Evolutionary conservation across 129 eudicot species (phyloP), one percentile per base, ranked within the genome.

Genomic region (Lactuca saligna): DNA sequence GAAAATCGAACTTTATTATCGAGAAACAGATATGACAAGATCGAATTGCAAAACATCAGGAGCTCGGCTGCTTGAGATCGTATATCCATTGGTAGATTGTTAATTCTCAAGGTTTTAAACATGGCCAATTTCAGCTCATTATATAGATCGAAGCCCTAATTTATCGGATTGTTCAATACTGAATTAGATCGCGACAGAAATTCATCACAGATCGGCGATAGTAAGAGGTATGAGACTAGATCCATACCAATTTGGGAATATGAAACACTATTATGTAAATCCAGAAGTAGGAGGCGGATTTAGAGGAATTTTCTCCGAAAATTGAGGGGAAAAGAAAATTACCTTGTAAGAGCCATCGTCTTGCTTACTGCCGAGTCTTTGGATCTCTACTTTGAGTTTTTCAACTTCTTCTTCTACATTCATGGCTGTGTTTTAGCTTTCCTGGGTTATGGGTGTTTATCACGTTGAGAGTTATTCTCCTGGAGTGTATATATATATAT

Each of bases 361-460:
- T 76, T 76, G 80, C 57, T 76, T 76, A 39, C 41, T 68, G 37
- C 80, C 80, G 44, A 76, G 80, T 51, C 80, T 74, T 60, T 76
- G 80, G 64, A 76, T 76, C 75, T 76, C 80, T 34, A 69, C 75
- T 56, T 68, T 76, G 58, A 76, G 80, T 69, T 76, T 76, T 69
- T 76, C 80, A 69, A 76, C 70, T 32, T 76, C 80, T 68, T 76
- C 80, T 61, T 76, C 80, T 11, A 76, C 80, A 54, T 76, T 76
- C 80, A 76, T 76, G 51, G 51, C 51, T 46, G 51, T 46, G 51
- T 8, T 46, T 4, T 8, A 46, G 51, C n/a, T 46, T 46, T 46
- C 5, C 12, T 46, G 51, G 51, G 51, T 46, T 46, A 12, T 46
- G 51, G 14, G 51, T 46, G 51, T 46, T 46, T 46, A 46, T 46